Evolutionary conservation across 1,284 basidiomycete species (phyloP).

Genomic region (Inonotus obliquus): DNA sequence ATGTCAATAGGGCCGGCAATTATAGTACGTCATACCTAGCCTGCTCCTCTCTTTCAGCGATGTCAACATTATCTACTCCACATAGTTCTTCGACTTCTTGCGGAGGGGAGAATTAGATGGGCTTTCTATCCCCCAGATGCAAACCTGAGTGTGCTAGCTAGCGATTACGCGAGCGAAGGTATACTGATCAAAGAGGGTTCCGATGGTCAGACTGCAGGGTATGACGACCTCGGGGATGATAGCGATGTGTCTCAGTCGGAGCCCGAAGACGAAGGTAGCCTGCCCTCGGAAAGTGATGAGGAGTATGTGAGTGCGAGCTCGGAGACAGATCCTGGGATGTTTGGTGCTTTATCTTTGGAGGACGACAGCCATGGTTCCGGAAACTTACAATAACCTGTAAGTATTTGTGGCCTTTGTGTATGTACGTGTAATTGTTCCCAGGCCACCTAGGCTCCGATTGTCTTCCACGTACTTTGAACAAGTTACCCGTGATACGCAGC

Average conservation of each 20-base stretch:
- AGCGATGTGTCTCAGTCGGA: background rate
- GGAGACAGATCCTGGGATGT: background rate
- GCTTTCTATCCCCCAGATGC: conserved; percentile 74
- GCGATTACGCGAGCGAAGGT: conserved; percentile 31
- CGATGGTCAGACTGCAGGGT: conserved; percentile 28
- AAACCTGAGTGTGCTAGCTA: conserved; percentile 26
- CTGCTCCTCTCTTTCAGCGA: background rate
- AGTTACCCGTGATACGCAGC: background rate
- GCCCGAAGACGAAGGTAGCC: background rate
- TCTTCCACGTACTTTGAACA: background rate
- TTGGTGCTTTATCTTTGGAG: conserved; percentile 5
- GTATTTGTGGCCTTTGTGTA: background rate
- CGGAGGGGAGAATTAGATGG: conserved; percentile 79
- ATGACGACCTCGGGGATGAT: conserved; percentile 13
- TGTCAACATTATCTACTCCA: background rate
- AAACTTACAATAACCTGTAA: background rate
- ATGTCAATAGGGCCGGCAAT: conserved; percentile 85
- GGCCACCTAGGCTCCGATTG: background rate
- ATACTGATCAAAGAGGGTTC: conserved; percentile 51
- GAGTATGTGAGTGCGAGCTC: background rate
- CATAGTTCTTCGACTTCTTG: conserved; percentile 71
- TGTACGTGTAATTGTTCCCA: background rate
- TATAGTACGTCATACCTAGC: conserved; percentile 53
- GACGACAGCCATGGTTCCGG: conserved; percentile 1
- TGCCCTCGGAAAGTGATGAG: background rate